A percentile compares a stretch with the other conserved stretches of the same genome.
Evolutionary conservation across 345 rosid species (phyloP).

Genomic region (Sonneratia caseolaris): DNA sequence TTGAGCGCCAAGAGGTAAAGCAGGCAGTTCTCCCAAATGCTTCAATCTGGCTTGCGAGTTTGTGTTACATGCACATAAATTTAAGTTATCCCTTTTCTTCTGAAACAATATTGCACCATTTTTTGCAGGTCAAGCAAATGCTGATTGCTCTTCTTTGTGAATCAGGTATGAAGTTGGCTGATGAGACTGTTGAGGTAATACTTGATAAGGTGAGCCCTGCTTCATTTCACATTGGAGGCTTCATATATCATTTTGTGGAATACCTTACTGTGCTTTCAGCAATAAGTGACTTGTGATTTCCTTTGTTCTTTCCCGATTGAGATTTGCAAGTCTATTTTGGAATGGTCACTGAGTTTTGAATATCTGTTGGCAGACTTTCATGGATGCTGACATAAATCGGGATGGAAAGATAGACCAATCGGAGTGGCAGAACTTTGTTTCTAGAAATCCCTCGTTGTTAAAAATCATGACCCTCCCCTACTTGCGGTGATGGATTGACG

Average conservation of each 20-base stretch:
- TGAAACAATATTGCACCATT: slow-evolving; percentile 13
- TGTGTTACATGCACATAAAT: not conserved
- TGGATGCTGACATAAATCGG: slow-evolving; percentile 71
- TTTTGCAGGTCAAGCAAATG: slow-evolving; percentile 92
- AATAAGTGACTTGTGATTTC: too few species aligned
- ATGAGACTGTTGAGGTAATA: slow-evolving; percentile 88
- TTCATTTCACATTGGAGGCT: not conserved
- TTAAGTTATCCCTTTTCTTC: not conserved
- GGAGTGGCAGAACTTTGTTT: slow-evolving; percentile 84
- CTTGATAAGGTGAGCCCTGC: slow-evolving; percentile 72
- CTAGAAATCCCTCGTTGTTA: slow-evolving; percentile 73
- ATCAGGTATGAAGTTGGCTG: slow-evolving; percentile 93
- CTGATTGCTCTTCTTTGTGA: slow-evolving; percentile 91
- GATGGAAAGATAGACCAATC: slow-evolving; percentile 83
- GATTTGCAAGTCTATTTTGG: not conserved
- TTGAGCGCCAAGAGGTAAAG: slow-evolving; percentile 91
- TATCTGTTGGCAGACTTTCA: slow-evolving; percentile 54
- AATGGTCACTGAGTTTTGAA: not conserved
- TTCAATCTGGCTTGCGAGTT: not conserved
- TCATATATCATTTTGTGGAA: not conserved
- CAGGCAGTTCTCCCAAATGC: not conserved
- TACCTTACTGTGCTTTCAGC: too few species aligned
- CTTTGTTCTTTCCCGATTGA: too few species aligned
- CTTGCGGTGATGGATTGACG: slow-evolving; percentile 42
- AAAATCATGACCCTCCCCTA: slow-evolving; percentile 96